Evolutionary conservation across 805 yeast genomes (phyloP).

Genomic region (Tanozyma kutaoensis): DNA sequence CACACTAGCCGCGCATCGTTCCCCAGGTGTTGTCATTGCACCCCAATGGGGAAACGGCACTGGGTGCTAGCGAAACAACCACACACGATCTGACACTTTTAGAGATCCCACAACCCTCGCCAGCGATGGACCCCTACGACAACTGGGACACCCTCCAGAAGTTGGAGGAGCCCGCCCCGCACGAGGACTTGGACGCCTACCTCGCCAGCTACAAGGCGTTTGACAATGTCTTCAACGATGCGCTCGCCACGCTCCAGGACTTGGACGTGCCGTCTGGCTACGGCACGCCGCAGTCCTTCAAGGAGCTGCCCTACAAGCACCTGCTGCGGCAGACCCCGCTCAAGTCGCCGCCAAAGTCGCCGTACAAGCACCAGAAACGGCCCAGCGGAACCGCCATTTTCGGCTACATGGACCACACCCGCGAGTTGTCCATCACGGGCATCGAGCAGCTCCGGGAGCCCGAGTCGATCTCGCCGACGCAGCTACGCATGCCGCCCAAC

Average conservation of each 20-base stretch:
- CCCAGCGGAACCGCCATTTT: conserved; percentile 74
- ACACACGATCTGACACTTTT: too few species aligned
- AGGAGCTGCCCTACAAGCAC: conserved; percentile 3
- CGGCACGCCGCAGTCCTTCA: conserved; percentile 9
- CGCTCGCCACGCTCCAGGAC: conserved; percentile 43
- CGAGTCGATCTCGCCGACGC: conserved; percentile 17
- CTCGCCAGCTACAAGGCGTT: conserved; percentile 32
- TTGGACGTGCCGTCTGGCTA: conserved; percentile 46
- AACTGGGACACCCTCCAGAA: too few species aligned
- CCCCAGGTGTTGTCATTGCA: too few species aligned
- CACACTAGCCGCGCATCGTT: too few species aligned
- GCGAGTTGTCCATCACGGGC: too few species aligned
- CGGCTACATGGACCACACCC: conserved; percentile 31
- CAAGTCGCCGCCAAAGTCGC: conserved; percentile 5
- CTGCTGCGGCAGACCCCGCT: conserved; percentile 3
- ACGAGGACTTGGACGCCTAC: conserved; percentile 39
- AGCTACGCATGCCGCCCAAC: conserved; percentile 5
- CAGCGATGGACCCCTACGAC: too few species aligned
- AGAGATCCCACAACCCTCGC: too few species aligned
- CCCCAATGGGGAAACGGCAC: too few species aligned
- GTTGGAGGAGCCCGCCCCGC: conserved; percentile 14
- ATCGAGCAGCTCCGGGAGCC: too few species aligned
- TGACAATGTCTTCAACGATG: conserved; percentile 43
- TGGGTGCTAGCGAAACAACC: too few species aligned
- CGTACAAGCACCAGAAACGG: conserved; percentile 37